phyloP scores from a whole-genome alignment of 1,284 basidiomycete species.

The Austroboletus niveus region DNA sequence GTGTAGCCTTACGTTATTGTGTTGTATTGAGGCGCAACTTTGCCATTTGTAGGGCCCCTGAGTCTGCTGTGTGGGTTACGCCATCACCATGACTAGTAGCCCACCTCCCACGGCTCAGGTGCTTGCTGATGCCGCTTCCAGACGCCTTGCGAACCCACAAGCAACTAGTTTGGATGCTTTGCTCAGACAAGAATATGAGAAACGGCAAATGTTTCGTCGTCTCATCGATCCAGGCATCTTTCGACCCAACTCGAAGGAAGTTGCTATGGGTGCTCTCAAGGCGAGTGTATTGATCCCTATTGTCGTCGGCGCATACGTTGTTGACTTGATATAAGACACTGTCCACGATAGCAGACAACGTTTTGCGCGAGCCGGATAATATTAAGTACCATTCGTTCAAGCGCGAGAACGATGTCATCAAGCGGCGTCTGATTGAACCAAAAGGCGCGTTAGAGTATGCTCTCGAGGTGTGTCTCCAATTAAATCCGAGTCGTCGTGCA shows the following conservation, averaged over 20 bases:
- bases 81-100: conserved; percentile 14
- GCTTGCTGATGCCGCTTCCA: conserved; percentile 47
- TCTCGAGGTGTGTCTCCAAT: conserved; percentile 50
- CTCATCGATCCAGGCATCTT: conserved; percentile 76
- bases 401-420: conserved; percentile 67
- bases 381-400: conserved; percentile 71
- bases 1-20: conserved; percentile 14
- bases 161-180: conserved; percentile 37
- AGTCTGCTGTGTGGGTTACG: not conserved
- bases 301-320: too few species aligned
- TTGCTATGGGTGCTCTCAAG: conserved; percentile 60
- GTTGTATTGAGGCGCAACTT: not conserved
- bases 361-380: conserved; percentile 67
- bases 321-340: conserved; percentile 50
- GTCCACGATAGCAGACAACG: conserved; percentile 67
- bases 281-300: conserved; percentile 35
- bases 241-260: conserved; percentile 62
- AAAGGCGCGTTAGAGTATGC: conserved; percentile 79
- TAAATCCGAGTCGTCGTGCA: too few species aligned
- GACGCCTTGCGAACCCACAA: conserved; percentile 33
- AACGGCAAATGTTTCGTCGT: conserved; percentile 66
- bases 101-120: conserved; percentile 16
- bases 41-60: conserved; percentile 13
- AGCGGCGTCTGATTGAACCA: conserved; percentile 53
- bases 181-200: conserved; percentile 56